Evolutionary conservation across 2,329 filamentous ascomycete species (phyloP).

Genomic region (Colletotrichum sp.): DNA sequence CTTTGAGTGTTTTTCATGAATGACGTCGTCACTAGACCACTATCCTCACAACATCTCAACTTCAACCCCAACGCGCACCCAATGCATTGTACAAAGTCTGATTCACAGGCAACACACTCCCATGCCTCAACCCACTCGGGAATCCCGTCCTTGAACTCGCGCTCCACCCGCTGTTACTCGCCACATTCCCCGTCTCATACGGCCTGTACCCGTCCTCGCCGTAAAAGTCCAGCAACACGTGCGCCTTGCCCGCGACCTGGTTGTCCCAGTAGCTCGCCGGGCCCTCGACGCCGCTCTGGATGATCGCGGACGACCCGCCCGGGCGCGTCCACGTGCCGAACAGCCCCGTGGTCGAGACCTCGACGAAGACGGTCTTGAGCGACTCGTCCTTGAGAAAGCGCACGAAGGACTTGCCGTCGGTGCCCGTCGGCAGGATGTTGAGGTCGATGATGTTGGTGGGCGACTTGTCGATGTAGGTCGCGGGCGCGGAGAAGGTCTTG

Average conservation of each 20-base stretch:
- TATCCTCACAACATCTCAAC: no score
- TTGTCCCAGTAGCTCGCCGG: conserved; percentile 52
- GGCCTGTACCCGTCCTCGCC: conserved; percentile 53
- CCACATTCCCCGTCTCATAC: conserved; percentile 49
- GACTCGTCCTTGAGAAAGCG: conserved; percentile 63
- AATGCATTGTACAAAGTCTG: conserved; percentile 43
- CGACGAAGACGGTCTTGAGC: conserved; percentile 55
- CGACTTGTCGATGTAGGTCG: conserved; percentile 54
- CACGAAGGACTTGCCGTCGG: conserved; percentile 44
- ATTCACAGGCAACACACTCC: conserved; percentile 54
- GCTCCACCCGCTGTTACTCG: conserved; percentile 48
- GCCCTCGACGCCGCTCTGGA: conserved; percentile 48
- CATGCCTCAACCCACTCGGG: conserved; percentile 55
- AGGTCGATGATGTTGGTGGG: conserved; percentile 60
- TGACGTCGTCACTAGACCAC: no score
- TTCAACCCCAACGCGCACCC: background rate
- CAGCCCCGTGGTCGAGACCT: conserved; percentile 51
- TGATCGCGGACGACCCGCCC: conserved; percentile 45
- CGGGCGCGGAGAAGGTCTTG: conserved; percentile 52
- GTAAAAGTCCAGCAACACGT: conserved; percentile 57
- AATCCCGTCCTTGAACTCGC: conserved; percentile 46
- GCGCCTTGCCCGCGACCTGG: conserved; percentile 38
- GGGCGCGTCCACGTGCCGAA: conserved; percentile 58
- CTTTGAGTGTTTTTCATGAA: no score
- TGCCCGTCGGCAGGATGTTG: conserved; percentile 42